Base-by-base conservation (phyloP, 129 eudicot species). In the Kitagawia praeruptora region DNA sequence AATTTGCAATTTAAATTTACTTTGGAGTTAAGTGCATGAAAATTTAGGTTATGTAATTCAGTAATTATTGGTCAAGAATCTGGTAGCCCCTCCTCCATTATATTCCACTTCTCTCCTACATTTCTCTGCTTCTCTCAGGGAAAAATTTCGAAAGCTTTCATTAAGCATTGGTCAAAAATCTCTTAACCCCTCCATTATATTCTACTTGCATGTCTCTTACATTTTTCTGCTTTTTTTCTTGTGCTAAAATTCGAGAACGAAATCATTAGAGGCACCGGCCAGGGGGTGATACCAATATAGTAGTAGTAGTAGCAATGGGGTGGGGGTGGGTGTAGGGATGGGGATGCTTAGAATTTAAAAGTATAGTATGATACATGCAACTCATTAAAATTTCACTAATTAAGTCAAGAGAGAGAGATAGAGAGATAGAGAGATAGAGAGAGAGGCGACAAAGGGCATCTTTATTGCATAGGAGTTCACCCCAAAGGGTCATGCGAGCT, bases 381-480 rank as follows among this genome's bases (percentile, higher is more conserved):
- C 41, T 25, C 19, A 12, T 69, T 4, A 14, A 38, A 41, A 34
- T 69, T 34, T 69, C 8, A 69, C 8, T 11, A 3, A 46, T 46
- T 46, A 46, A 15, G 74, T 28, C 39, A 4, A 28, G 74, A 69
- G 10, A 63, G 38, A 27, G 15, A 63, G 15, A 80, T 0, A 25
- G 72, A 66, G 44, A 80, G 74, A 56, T 69, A 31, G 78, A 76
- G 78, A 31, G 34, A n/a, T n/a, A 66, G 44, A 80, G 74, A 56
- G 75, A 31, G 78, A 76, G 78, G 86, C 84, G 89, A 86, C 86
- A 86, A 42, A 76, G 84, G 81, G 89, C 86, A 86, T 83, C 86
- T 83, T 75, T 46, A 64, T 77, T 80, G 47, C 75, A 84, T 76
- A 78, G 83, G 70, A 54, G 41, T 77, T 76, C 83, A 72, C 70